Evolutionary conservation across 805 yeast genomes (phyloP).

Genomic region (Hermanozyma aechmeae): DNA sequence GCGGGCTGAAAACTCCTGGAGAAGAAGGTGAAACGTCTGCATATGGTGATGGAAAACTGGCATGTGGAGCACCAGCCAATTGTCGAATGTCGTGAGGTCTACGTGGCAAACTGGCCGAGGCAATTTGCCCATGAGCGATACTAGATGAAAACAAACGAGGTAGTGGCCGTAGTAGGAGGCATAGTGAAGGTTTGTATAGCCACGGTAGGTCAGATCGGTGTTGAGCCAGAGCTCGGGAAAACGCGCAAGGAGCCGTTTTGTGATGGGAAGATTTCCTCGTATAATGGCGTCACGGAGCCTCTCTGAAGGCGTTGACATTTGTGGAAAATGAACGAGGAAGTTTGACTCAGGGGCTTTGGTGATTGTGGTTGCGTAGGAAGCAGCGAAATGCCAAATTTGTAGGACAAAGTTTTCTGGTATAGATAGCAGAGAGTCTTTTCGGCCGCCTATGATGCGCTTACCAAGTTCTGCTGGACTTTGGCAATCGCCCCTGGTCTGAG

Average conservation of each 20-base stretch:
- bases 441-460: no score
- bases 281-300: constrained; percentile 62
- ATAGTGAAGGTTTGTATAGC: constrained; percentile 80
- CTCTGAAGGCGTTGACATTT: constrained; percentile 12
- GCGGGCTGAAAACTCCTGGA: constrained; percentile 37
- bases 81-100: constrained; percentile 40
- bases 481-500: no score
- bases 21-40: constrained; percentile 62
- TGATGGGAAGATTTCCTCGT: constrained; percentile 54
- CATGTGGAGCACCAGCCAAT: constrained; percentile 61
- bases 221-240: constrained; percentile 64
- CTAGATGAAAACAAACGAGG: constrained; percentile 51
- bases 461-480: no score
- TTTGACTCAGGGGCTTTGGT: background rate
- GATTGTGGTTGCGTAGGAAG: background rate
- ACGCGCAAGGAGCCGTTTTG: constrained; percentile 53
- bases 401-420: background rate
- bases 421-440: background rate
- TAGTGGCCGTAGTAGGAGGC: constrained; percentile 69
- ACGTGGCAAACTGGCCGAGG: constrained; percentile 6
- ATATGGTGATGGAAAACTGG: constrained; percentile 51
- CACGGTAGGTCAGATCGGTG: constrained; percentile 52
- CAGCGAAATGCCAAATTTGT: background rate
- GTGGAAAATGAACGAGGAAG: background rate
- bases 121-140: constrained; percentile 29